A percentile compares a stretch with the other conserved stretches of the same genome.
Evolutionary conservation across 176 grass and related monocot species (phyloP).

Genomic region (Juncus inflexus): DNA sequence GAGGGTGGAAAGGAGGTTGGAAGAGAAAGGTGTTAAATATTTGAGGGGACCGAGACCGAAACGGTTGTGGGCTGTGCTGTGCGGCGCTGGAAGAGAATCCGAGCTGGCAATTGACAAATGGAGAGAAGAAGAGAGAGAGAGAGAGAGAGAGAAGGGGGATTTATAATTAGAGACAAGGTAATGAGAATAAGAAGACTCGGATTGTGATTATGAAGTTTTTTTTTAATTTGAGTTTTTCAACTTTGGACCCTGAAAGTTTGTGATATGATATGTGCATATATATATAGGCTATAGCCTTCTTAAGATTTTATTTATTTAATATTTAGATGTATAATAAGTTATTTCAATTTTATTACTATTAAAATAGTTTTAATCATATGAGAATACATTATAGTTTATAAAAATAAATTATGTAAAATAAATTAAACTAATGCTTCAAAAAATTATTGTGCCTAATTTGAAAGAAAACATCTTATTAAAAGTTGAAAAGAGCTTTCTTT

Average conservation of each 20-base stretch:
- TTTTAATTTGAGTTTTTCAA: slow-evolving; percentile 7
- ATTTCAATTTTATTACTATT: too few relatives aligned
- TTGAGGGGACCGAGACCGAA: neutral
- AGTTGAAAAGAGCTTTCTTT: too few relatives aligned
- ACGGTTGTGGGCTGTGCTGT: slow-evolving; percentile 35
- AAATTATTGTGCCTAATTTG: too few relatives aligned
- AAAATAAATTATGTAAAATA: too few relatives aligned
- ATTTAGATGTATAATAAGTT: too few relatives aligned
- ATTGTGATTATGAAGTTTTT: neutral
- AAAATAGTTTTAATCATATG: too few relatives aligned
- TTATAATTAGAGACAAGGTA: neutral
- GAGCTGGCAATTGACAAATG: slow-evolving; percentile 36
- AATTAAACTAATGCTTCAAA: too few relatives aligned
- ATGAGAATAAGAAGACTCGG: neutral
- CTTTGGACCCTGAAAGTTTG: neutral
- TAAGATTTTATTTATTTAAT: too few relatives aligned
- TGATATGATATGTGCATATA: too few relatives aligned
- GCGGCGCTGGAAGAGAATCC: slow-evolving; percentile 11
- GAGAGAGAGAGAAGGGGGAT: slow-evolving; percentile 13
- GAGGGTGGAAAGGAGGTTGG: slow-evolving; percentile 2
- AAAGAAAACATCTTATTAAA: too few relatives aligned
- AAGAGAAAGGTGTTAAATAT: slow-evolving; percentile 14
- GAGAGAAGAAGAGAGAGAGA: neutral
- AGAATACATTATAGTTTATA: too few relatives aligned
- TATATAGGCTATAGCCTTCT: too few relatives aligned